Evolutionary conservation across 345 rosid species (phyloP).

Genomic region (rapeseed (Brassica napus)): Da-Ae NC_063440.1:15951501-15952000

Average conservation of each 20-base stretch:
- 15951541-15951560: neutral
- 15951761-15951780: neutral
- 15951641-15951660: constrained; percentile 32
- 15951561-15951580: neutral
- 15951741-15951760: neutral
- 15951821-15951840: neutral
- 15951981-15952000: constrained; percentile 6
- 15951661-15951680: constrained; percentile 30
- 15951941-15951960: constrained; percentile 47
- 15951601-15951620: constrained; percentile 2
- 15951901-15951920: constrained; percentile 37
- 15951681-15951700: constrained; percentile 21
- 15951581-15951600: neutral
- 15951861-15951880: constrained; percentile 24
- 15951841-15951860: constrained; percentile 40
- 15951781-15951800: too few species aligned
- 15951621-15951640: constrained; percentile 38
- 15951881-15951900: constrained; percentile 37
- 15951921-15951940: constrained; percentile 45
- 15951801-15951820: neutral
- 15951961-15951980: neutral
- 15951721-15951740: neutral
- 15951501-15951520: neutral
- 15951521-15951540: neutral
- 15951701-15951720: neutral